A percentile compares a stretch with the other conserved stretches of the same genome.
Evolutionary conservation across 306 rosid genomes (phyloP).

Genomic region (Prunus mira): DNA sequence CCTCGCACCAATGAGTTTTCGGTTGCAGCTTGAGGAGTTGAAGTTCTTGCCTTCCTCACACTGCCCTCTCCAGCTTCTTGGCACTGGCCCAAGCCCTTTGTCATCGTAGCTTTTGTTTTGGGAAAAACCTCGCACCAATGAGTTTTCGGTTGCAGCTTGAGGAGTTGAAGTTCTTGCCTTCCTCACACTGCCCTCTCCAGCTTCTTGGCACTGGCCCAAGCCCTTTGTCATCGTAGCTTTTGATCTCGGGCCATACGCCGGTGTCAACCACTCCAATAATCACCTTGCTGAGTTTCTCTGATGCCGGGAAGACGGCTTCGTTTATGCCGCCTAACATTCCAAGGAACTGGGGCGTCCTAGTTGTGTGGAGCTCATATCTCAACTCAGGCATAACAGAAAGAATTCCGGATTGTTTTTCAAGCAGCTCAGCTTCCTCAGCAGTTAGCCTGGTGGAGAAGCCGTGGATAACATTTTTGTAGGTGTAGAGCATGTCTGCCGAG

Average conservation of each 20-base stretch:
- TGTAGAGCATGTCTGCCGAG: conserved; percentile 55
- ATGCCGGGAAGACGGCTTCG: conserved; percentile 10
- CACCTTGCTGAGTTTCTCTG: conserved; percentile 37
- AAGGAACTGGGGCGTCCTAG: conserved; percentile 68
- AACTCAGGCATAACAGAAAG: conserved; percentile 52
- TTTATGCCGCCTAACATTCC: conserved; percentile 42
- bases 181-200: conserved; percentile 74
- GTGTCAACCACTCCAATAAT: conserved; percentile 63
- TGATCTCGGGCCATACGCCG: conserved; percentile 68
- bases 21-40: conserved; percentile 54
- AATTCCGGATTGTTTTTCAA: conserved; percentile 47
- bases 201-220: conserved; percentile 37
- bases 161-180: conserved; percentile 45
- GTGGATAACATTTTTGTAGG: conserved; percentile 52
- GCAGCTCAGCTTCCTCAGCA: conserved; percentile 51
- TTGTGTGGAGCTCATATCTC: conserved; percentile 67
- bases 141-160: conserved; percentile 66
- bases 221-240: conserved; percentile 43
- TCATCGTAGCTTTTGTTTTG: conserved; percentile 49
- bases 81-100: conserved; percentile 29
- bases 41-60: conserved; percentile 58
- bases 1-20: conserved; percentile 70
- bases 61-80: conserved; percentile 63
- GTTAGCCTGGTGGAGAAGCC: conserved; percentile 74
- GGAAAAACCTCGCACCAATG: conserved; percentile 63